Percentiles rank a stretch among this genome's conserved stretches.
phyloP scores from a whole-genome alignment of 2,329 filamentous ascomycete species.

The Phyllosticta capitalensis region DNA sequence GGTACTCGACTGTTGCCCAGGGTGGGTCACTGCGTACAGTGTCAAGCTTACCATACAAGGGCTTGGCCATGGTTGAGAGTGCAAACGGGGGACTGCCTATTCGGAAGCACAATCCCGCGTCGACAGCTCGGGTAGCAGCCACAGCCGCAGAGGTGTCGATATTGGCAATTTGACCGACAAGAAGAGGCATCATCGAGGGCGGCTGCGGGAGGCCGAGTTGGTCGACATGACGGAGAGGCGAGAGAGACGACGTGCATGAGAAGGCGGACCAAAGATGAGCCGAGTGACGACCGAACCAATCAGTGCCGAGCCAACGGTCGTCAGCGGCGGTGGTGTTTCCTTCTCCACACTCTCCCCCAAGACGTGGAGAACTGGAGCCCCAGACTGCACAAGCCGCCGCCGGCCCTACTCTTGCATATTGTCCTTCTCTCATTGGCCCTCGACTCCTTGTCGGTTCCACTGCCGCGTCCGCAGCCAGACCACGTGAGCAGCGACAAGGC shows the following conservation, averaged over 20 bases:
- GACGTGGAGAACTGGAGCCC: background rate
- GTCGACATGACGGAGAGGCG: no score
- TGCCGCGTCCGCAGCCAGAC: no score
- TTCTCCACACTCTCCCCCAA: background rate
- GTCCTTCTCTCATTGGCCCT: background rate
- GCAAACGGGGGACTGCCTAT: background rate
- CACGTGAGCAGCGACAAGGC: background rate
- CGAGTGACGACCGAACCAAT: background rate
- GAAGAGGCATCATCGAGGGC: background rate
- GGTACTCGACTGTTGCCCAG: background rate
- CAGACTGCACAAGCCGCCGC: background rate
- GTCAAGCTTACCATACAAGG: background rate
- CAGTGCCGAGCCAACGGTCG: background rate
- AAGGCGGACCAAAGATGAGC: background rate
- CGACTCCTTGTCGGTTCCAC: no score
- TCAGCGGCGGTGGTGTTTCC: background rate
- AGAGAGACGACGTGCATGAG: background rate
- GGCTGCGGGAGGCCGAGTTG: background rate
- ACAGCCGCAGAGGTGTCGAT: background rate
- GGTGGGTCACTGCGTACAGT: background rate
- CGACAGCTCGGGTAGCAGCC: background rate
- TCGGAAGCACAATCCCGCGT: constrained; percentile 5
- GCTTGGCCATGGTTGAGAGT: background rate
- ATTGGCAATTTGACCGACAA: background rate
- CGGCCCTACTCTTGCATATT: background rate